Evolutionary conservation across 2,329 filamentous ascomycete genomes (phyloP).

Genomic region (Phaeosphaeriaceae sp.): DNA sequence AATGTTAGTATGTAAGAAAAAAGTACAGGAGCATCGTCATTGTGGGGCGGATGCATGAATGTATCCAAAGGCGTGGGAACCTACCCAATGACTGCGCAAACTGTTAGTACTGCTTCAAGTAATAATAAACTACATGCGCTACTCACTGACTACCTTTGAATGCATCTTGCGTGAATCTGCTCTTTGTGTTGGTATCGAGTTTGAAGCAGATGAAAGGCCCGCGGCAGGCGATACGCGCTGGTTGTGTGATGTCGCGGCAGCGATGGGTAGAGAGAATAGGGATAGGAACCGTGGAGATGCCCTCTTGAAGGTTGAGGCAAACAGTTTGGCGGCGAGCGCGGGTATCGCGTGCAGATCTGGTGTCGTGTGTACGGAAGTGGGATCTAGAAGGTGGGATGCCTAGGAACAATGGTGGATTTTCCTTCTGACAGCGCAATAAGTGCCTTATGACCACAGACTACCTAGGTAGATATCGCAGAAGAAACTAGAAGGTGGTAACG

Average conservation of each 20-base stretch:
- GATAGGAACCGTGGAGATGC: slow-evolving; percentile 71
- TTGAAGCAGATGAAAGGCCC: slow-evolving; percentile 50
- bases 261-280: slow-evolving; percentile 73
- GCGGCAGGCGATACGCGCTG: slow-evolving; percentile 59
- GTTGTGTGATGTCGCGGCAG: slow-evolving; percentile 72
- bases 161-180: slow-evolving; percentile 73
- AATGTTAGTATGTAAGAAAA: slow-evolving; percentile 37
- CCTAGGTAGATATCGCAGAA: slow-evolving; percentile 20
- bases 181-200: slow-evolving; percentile 27
- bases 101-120: slow-evolving; percentile 31
- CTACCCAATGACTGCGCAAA: slow-evolving; percentile 44
- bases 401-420: too few species aligned
- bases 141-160: slow-evolving; percentile 87
- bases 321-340: slow-evolving; percentile 78
- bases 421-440: slow-evolving; percentile 7
- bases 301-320: slow-evolving; percentile 80
- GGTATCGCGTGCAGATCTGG: slow-evolving; percentile 29
- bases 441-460: slow-evolving; percentile 15
- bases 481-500: slow-evolving; percentile 19
- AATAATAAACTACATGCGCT: slow-evolving; percentile 1
- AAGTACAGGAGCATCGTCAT: slow-evolving; percentile 8
- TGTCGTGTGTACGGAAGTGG: slow-evolving; percentile 19
- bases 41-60: slow-evolving; percentile 14
- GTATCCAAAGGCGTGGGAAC: slow-evolving; percentile 27
- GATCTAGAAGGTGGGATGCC: slow-evolving; percentile 8